Conservation (phyloP, 306 rosid genomes). For the Rubus parviflorus region DNA sequence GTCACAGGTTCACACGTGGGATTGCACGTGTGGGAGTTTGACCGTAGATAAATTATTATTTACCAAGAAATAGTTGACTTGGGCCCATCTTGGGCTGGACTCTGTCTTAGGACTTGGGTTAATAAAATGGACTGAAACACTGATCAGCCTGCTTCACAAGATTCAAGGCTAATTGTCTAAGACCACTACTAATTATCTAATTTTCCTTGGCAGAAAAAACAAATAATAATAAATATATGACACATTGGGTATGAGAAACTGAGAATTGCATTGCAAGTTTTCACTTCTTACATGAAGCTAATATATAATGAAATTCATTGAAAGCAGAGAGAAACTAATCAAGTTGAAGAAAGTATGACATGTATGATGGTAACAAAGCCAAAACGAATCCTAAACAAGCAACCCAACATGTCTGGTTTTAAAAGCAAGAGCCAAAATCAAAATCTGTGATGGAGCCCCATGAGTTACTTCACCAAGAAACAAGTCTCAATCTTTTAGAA, state of each 20-base stretch:
- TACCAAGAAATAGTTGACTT: too few relatives aligned
- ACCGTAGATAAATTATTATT: too few relatives aligned
- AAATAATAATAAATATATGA: too few relatives aligned
- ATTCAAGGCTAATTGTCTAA: too few relatives aligned
- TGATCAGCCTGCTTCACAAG: too few relatives aligned
- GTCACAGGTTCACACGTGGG: neutral
- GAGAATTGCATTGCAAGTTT: neutral
- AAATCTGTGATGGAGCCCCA: too few relatives aligned
- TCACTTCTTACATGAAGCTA: too few relatives aligned
- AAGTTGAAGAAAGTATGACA: neutral
- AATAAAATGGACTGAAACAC: too few relatives aligned
- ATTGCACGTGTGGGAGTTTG: neutral
- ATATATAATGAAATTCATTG: too few relatives aligned
- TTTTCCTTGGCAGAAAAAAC: too few relatives aligned
- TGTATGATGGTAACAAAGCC: conserved; percentile 1
- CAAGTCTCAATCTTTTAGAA: neutral
- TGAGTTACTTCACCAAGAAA: neutral
- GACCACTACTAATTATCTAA: too few relatives aligned
- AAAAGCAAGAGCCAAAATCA: neutral
- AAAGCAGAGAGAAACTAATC: neutral
- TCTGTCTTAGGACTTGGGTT: neutral
- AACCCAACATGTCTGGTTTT: neutral
- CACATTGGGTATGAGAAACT: too few relatives aligned
- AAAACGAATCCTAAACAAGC: neutral
- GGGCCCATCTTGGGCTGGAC: neutral